phyloP scores from a whole-genome alignment of 148 eudicot genomes.

The Rhododendron ovatum region DNA sequence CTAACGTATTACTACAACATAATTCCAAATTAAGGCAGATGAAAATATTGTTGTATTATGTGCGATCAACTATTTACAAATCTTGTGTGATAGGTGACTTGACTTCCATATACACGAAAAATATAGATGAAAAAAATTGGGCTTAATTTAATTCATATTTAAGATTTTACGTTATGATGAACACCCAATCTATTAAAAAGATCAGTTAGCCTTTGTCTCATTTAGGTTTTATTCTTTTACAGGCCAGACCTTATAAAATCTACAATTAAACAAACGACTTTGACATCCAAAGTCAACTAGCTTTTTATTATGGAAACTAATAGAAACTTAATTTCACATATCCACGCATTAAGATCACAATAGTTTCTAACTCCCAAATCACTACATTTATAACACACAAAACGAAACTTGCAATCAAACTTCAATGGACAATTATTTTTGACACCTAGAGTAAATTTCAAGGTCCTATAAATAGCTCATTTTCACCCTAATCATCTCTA shows the following conservation, averaged over 20 bases:
- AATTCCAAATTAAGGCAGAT: not conserved
- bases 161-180: not conserved
- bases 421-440: constrained; percentile 8
- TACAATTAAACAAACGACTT: not conserved
- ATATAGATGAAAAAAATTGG: not conserved
- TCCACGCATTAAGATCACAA: constrained; percentile 27
- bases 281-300: constrained; percentile 1
- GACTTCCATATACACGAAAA: not conserved
- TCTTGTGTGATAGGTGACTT: not conserved
- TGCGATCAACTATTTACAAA: not conserved
- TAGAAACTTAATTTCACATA: constrained; percentile 25
- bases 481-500: not conserved
- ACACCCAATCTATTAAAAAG: not conserved
- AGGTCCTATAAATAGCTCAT: constrained; percentile 19
- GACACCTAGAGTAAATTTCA: constrained; percentile 1
- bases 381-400: constrained; percentile 16
- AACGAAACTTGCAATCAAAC: not conserved
- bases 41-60: not conserved
- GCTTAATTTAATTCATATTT: not conserved
- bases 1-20: not conserved
- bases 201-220: not conserved
- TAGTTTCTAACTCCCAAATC: constrained; percentile 44
- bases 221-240: not conserved
- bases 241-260: not conserved
- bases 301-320: constrained; percentile 3